phyloP scores from a whole-genome alignment of 176 grass and related monocot genomes.

The Rhynchospora pubera region DNA sequence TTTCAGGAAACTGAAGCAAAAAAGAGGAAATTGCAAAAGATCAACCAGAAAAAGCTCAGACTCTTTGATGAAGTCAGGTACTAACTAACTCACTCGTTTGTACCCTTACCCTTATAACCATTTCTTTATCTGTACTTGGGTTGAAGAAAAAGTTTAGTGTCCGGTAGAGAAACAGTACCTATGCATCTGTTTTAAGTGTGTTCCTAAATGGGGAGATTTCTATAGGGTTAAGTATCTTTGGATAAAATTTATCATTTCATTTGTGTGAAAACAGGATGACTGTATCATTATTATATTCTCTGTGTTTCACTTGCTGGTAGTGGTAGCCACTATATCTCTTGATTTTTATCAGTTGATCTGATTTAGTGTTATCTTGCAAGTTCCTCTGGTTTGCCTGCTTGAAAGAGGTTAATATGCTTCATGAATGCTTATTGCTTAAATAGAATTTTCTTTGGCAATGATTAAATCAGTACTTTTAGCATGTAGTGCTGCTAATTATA shows the following conservation, averaged over 20 bases:
- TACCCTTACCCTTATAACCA: neutral
- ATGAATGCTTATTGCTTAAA: neutral
- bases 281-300: neutral
- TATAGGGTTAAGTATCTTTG: neutral
- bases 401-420: neutral
- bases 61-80: conserved; percentile 68
- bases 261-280: too few relatives aligned
- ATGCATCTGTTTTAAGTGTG: neutral
- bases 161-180: neutral
- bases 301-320: neutral
- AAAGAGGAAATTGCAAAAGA: conserved; percentile 33
- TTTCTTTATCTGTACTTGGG: neutral
- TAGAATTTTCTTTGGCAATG: neutral
- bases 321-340: neutral
- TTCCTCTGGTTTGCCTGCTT: neutral
- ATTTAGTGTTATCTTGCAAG: neutral
- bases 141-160: neutral
- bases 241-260: neutral
- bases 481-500: neutral
- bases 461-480: neutral
- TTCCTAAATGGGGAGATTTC: neutral
- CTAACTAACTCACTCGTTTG: neutral
- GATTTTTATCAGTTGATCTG: neutral
- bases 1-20: conserved; percentile 61
- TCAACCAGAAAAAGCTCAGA: conserved; percentile 32